Base-by-base conservation (phyloP, 2,329 filamentous ascomycete genomes). In the Sordariomycetes sp. region DNA sequence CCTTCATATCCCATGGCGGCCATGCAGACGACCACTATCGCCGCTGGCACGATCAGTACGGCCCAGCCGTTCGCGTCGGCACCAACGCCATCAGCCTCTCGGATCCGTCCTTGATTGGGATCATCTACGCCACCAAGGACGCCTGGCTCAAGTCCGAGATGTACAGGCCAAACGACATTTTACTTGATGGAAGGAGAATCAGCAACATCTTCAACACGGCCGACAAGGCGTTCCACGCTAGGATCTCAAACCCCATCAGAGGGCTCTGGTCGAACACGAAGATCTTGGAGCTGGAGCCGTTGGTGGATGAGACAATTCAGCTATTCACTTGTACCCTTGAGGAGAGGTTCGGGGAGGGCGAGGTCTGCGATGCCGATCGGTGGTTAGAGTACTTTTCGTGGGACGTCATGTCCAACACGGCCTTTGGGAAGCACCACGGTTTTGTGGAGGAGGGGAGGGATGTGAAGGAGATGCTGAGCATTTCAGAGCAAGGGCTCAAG, bases 391-490 rank as follows among this genome's bases (percentile, higher is more conserved):
- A 14, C 27, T 32, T 27, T 25, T 38, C 61, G 4, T 64, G 59
- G 50, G 62, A 67, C 35, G 52, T 63, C n/a, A 49, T 63, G 14
- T 58, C 61, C 14, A 53, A 55, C 20, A 40, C 63, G 15, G 57
- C 53, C 16, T 66, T 63, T 30, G 55, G 61, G 15, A 47, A 50
- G 8, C 51, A 52, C 33, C 60, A 64, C 33, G 61, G 63, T 3
- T 66, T 64, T 41, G 46, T 66, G 33, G 45, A 63, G 17, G 42
- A 50, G 6, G 49, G 54, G 2, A 36, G 42, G 3, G 63, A 68
- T 38, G 44, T 60, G 34, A 53, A 55, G 17, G 50, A 50, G 7
- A 59, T 53, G 32, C 56, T 66, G 11, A 41, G 26, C 17, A 40
- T 50, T 10, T 48, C 59, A 2, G 43, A 24, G 8, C 37, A 37